These are phyloP conservation scores for Macrocybe sp. DNA, from an alignment of 1,284 basidiomycete species.

Conservation along the genomic window DNA sequence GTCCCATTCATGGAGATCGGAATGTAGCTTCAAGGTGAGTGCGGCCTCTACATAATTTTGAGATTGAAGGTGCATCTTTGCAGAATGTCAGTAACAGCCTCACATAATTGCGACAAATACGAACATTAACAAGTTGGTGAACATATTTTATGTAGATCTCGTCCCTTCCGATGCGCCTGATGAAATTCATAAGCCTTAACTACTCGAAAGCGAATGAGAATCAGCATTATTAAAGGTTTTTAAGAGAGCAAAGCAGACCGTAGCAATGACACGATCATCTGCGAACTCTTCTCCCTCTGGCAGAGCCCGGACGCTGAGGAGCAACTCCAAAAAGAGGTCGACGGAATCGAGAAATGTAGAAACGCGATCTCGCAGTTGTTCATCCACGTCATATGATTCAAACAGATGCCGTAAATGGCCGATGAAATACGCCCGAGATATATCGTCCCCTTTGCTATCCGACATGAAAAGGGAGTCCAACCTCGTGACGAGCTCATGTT, in stretches of 20 bases:
- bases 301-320: constrained; percentile 88
- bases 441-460: constrained; percentile 85
- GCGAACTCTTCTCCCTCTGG: constrained; percentile 91
- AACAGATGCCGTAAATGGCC: constrained; percentile 88
- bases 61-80: constrained; percentile 77
- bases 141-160: constrained; percentile 95
- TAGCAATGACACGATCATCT: constrained; percentile 92
- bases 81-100: constrained; percentile 10
- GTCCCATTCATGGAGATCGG: constrained; percentile 91
- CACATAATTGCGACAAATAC: constrained; percentile 16
- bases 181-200: constrained; percentile 91
- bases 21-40: constrained; percentile 87
- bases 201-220: constrained; percentile 21
- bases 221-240: constrained; percentile 3
- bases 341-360: constrained; percentile 85
- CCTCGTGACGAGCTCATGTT: constrained; percentile 93
- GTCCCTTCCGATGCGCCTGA: constrained; percentile 79
- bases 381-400: constrained; percentile 78
- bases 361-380: constrained; percentile 73
- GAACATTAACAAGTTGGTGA: constrained; percentile 86
- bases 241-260: constrained; percentile 37
- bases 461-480: constrained; percentile 92
- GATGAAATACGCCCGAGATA: constrained; percentile 91
- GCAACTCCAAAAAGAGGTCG: constrained; percentile 91
- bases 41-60: constrained; percentile 93